Percentiles rank a stretch among this genome's conserved stretches.
Conservation (phyloP, 2,329 filamentous ascomycete genomes). For the Trichophyton schoenleinii region DNA sequence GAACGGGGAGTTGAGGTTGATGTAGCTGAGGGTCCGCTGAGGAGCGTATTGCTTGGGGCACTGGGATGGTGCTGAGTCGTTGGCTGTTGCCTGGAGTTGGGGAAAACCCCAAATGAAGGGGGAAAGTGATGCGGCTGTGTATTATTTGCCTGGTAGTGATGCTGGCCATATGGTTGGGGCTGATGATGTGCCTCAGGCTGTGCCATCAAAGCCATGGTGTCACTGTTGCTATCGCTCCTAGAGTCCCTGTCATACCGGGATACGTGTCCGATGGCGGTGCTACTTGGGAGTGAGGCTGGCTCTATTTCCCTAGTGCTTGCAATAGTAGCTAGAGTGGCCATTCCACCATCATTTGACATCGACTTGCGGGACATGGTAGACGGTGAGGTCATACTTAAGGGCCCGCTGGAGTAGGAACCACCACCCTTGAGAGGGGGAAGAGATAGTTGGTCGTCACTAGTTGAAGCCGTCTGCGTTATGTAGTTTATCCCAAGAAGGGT, state of each 20-base stretch:
- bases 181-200: constrained; percentile 2
- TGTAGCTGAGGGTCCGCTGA: constrained; percentile 5
- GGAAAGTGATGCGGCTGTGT: background rate
- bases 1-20: constrained; percentile 3
- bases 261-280: background rate
- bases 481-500: constrained; percentile 13
- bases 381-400: background rate
- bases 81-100: constrained; percentile 3
- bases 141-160: background rate
- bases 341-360: constrained; percentile 5
- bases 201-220: constrained; percentile 1
- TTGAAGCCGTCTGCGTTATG: constrained; percentile 13
- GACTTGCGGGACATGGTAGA: constrained; percentile 5
- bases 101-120: background rate
- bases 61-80: background rate
- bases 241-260: constrained; percentile 4
- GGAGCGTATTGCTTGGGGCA: background rate
- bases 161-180: background rate
- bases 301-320: constrained; percentile 3
- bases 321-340: constrained; percentile 7
- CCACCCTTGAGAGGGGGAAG: constrained; percentile 12
- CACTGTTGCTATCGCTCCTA: constrained; percentile 7
- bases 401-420: background rate
- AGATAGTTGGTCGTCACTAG: constrained; percentile 9
- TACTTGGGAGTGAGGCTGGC: background rate